Conservation (phyloP, 208 protist genomes). For the Trichomonas tenax region DNA sequence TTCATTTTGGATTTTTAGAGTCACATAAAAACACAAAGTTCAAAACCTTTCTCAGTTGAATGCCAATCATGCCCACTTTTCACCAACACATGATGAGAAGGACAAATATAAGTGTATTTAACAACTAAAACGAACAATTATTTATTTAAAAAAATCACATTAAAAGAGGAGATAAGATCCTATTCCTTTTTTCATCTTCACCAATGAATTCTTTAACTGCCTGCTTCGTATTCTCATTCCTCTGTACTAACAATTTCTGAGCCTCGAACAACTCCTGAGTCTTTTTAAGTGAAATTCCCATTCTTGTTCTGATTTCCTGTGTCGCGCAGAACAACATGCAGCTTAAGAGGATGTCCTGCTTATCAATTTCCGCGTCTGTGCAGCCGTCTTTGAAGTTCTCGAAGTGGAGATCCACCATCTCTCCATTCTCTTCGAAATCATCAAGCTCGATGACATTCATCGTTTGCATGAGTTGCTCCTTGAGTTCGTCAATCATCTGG, state of each 20-base stretch:
- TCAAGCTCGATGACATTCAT: neutral
- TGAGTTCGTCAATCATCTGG: neutral
- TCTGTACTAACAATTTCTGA: neutral
- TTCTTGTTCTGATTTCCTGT: neutral
- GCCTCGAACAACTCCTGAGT: neutral
- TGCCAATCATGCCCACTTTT: too few relatives aligned
- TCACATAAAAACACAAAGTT: too few relatives aligned
- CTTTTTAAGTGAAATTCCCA: neutral
- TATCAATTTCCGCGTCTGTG: neutral
- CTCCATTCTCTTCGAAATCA: neutral
- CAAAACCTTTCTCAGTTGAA: too few relatives aligned
- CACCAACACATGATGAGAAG: too few relatives aligned
- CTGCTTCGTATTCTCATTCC: neutral
- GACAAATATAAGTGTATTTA: too few relatives aligned
- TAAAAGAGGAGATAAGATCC: neutral
- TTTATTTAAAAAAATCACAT: neutral
- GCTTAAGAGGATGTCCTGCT: neutral
- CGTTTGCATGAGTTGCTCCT: neutral
- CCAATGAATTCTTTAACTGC: neutral
- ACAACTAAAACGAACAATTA: neutral
- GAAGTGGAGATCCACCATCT: neutral
- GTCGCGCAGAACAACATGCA: neutral
- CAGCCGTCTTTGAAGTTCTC: neutral
- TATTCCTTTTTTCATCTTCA: neutral
- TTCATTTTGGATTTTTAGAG: too few relatives aligned